Percentiles rank a stretch among this genome's conserved stretches.
Conservation (phyloP, 2,329 filamentous ascomycete species). For the Colletotrichum paranaense region DNA sequence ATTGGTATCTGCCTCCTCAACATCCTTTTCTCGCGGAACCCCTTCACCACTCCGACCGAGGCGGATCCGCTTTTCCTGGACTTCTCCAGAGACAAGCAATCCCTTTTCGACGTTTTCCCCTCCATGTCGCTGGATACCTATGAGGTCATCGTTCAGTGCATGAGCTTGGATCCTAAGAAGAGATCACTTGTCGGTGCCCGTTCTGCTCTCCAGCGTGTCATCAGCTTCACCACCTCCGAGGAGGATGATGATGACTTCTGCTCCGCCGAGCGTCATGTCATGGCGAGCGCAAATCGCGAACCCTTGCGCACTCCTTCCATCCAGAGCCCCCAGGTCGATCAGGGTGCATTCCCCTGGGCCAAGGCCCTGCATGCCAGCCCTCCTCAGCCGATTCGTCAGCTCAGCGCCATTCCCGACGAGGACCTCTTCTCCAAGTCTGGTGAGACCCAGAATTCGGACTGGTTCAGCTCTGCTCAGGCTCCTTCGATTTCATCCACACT, state of each 20-base stretch:
- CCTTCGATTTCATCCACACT: constrained; percentile 87
- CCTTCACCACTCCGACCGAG: constrained; percentile 90
- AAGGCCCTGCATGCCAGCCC: constrained; percentile 86
- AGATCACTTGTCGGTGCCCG: constrained; percentile 84
- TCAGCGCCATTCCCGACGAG: constrained; percentile 88
- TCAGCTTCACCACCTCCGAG: constrained; percentile 94
- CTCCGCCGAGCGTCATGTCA: constrained; percentile 79
- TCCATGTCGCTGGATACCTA: constrained; percentile 99
- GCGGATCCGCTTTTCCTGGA: constrained; percentile 94
- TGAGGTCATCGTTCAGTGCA: constrained; percentile 89
- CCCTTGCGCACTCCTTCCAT: constrained; percentile 95
- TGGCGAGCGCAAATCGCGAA: constrained; percentile 91
- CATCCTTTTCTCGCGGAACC: constrained; percentile 95
- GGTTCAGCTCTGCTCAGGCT: constrained; percentile 82
- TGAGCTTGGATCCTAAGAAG: constrained; percentile 91
- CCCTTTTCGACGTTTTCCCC: constrained; percentile 96
- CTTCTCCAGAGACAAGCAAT: constrained; percentile 93
- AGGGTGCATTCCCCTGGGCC: constrained; percentile 92
- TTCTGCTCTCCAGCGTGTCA: constrained; percentile 79
- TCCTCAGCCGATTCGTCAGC: constrained; percentile 78
- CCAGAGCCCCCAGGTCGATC: constrained; percentile 84
- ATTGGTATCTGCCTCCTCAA: constrained; percentile 97
- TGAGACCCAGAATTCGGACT: constrained; percentile 69
- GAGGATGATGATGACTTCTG: constrained; percentile 95
- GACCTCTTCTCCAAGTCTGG: constrained; percentile 87